Evolutionary conservation across 495 filamentous ascomycete genomes (phyloP), one percentile per base, ranked within the genome.

Genomic region (Xylaria flabelliformis): DNA sequence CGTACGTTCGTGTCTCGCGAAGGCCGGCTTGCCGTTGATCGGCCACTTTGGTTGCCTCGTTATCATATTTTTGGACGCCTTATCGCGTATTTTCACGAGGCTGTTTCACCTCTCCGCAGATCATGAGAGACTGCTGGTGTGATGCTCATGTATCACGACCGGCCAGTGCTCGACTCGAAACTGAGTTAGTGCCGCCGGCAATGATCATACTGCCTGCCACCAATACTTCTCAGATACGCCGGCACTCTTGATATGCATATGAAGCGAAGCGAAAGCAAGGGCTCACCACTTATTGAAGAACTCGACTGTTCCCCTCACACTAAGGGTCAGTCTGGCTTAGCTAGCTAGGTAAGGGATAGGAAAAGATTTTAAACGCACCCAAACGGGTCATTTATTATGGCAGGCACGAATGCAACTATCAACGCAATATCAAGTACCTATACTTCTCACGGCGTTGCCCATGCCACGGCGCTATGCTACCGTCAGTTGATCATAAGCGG

Each of bases 41-140:
- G 24, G 29, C 29, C 64, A 17, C 24, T 24, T 32, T 36, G 13
- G 42, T 42, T 36, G 55, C 41, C 80, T 71, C 4, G 78, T 79
- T 21, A 82, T 71, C 29, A 19, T 53, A 55, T 24, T 17, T 26
- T 24, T 48, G 24, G 53, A 29, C 41, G 67, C 41, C 24, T 61
- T 26, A 50, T 19, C 41, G 26, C 24, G 13, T 51, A 10, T 24
- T 51, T 62, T 34, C 41, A 62, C 56, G 19, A 70, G 42, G 53
- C 34, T 39, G 51, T 58, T 61, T 69, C 53, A 46, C 36, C 21
- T 48, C 24, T 9, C 24, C 53, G 67, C 67, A 59, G 34, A 69
- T 59, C 48, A 59, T 69, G 53, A 69, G 51, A n/a, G 51, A n/a
- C 39, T 21, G 32, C 44, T 41, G 42, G 42, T 50, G 36, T 63